A percentile compares a stretch with the other conserved stretches of the same genome.
These are phyloP conservation scores for Metschnikowia peoriensis DNA, from an alignment of 805 yeast species.

Conservation along the genomic window DNA sequence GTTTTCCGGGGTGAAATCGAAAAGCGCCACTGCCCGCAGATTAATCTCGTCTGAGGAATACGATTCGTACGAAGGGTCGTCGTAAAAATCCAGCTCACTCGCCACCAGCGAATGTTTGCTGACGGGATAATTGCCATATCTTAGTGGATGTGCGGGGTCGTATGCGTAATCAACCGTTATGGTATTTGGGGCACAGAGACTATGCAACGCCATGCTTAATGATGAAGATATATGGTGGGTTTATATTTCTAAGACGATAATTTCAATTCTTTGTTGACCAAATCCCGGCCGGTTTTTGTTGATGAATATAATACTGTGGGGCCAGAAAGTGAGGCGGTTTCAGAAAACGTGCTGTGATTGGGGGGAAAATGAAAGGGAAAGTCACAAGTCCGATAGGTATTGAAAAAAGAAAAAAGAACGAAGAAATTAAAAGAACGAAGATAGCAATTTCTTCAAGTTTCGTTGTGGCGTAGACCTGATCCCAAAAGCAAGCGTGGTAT, in stretches of 20 bases:
- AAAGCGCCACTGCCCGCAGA: constrained; percentile 76
- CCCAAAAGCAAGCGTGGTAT: no score
- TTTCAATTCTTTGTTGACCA: not conserved
- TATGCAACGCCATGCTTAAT: constrained; percentile 4
- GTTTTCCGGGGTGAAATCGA: constrained; percentile 89
- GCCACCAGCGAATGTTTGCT: constrained; percentile 10
- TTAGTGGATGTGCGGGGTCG: constrained; percentile 62
- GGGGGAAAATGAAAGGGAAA: no score
- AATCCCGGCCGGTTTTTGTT: no score
- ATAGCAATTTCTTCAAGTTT: no score
- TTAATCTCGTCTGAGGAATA: constrained; percentile 36
- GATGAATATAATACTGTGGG: no score
- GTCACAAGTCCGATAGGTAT: no score
- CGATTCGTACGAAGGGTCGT: constrained; percentile 7
- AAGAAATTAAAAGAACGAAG: no score
- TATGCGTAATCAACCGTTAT: constrained; percentile 84
- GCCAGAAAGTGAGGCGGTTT: no score
- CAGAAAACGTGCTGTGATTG: no score
- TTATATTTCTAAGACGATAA: not conserved
- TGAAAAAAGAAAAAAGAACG: no score
- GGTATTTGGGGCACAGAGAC: constrained; percentile 32
- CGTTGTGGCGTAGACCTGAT: no score
- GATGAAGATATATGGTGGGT: no score
- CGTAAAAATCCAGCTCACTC: constrained; percentile 12
- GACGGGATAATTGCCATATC: constrained; percentile 48